phyloP scores from a whole-genome alignment of 805 yeast species.

The Starmerella stellata region DNA sequence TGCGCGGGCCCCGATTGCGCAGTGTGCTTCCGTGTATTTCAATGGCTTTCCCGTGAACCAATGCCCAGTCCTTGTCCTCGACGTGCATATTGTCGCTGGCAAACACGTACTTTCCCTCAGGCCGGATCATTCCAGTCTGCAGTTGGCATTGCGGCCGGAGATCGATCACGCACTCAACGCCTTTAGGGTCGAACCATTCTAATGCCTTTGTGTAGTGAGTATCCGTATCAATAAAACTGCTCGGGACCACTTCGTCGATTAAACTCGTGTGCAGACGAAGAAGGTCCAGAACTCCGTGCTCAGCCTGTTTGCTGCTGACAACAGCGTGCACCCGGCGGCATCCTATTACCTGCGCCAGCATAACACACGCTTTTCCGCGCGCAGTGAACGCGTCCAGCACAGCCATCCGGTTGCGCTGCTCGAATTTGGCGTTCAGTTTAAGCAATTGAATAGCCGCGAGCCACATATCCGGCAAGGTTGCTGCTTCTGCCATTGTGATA shows the following conservation, averaged over 20 bases:
- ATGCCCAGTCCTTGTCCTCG: not conserved
- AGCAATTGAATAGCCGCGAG: constrained; percentile 24
- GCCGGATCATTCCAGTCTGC: constrained; percentile 16
- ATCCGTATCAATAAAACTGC: constrained; percentile 4
- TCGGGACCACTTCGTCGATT: constrained; percentile 17
- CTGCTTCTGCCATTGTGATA: constrained; percentile 19
- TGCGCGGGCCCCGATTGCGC: constrained; percentile 17
- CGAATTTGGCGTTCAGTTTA: constrained; percentile 18
- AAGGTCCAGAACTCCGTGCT: constrained; percentile 12
- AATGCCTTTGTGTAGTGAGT: constrained; percentile 12
- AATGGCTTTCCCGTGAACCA: constrained; percentile 18
- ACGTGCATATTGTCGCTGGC: constrained; percentile 7
- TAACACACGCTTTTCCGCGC: constrained; percentile 24
- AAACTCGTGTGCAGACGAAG: constrained; percentile 14
- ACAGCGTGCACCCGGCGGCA: constrained; percentile 24
- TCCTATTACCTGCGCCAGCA: constrained; percentile 24
- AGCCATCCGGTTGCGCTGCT: constrained; percentile 19
- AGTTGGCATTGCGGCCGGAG: constrained; percentile 15
- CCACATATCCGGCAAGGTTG: constrained; percentile 25
- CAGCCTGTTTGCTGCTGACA: constrained; percentile 17
- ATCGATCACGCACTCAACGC: constrained; percentile 22
- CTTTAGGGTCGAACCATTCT: constrained; percentile 16
- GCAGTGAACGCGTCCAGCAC: constrained; percentile 24
- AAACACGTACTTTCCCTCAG: constrained; percentile 20
- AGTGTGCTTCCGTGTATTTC: constrained; percentile 20